Base-by-base conservation (phyloP, 768 basidiomycete genomes). In the Naganishia randhawae region DNA sequence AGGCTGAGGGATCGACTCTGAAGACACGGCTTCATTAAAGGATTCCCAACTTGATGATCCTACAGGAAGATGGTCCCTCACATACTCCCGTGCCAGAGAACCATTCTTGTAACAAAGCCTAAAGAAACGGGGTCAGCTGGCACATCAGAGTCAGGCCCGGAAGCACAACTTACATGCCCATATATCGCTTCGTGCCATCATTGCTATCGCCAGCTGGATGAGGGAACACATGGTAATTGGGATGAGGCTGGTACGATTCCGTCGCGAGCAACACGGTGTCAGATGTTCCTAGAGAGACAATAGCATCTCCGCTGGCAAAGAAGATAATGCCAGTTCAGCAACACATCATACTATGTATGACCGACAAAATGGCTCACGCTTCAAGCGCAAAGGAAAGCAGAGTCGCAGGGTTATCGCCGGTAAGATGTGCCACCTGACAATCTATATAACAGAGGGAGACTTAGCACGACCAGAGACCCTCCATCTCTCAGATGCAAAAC, bases 361-460 rank as follows among this genome's bases (percentile, higher is more conserved):
- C 25, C 27, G n/a, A 3, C 37, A 3, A 13, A 32, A n/a, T 33
- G 9, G 75, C 79, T 77, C 64, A 80, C 78, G 70, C 53, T 67
- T 75, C n/a, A 71, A 66, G 66, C 55, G 57, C 55, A 29, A 68
- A 68, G 3, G 67, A 86, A 61, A 90, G 84, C 63, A 92, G 86
- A 14, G 90, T 90, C 3, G 90, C 89, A 7, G 91, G 89, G 77
- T 95, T 95, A 76, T 95, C 92, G 3, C 92, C 92, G 0, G 90
- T 92, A 76, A 92, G 91, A 0, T 90, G 89, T 3, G 88, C 88
- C 57, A 95, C 84, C 50, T 86, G 82, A 74, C 91, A 93, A 14
- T 88, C 90, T 87, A 48, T 11, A 69, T 63, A 35, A 14, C 11
- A 35, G 35, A 17, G 31, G n/a, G 17, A 9, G 5, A 19, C 5